phyloP scores from a whole-genome alignment of 192 early-diverging fungal species.

The Umbelopsis ramanniana region DNA sequence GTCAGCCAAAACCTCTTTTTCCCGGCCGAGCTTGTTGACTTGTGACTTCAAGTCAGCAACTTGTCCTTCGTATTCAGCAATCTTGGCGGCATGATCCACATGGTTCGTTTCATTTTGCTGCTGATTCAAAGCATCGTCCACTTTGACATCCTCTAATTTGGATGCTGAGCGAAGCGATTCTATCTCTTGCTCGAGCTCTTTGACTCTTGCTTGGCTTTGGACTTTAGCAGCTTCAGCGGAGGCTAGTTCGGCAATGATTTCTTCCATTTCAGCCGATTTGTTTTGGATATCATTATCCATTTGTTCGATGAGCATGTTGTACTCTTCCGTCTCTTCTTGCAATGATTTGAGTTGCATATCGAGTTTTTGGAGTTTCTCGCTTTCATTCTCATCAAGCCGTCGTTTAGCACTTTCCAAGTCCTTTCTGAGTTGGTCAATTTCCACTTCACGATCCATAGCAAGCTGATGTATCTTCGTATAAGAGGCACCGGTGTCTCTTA shows the following conservation, averaged over 20 bases:
- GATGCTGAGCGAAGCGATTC: not conserved
- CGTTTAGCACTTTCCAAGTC: not conserved
- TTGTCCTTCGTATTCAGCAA: not conserved
- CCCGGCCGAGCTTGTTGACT: not conserved
- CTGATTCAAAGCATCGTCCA: not conserved
- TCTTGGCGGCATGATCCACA: not conserved
- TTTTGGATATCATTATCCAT: slow-evolving; percentile 8
- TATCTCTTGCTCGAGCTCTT: not conserved
- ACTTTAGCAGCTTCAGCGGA: slow-evolving; percentile 3
- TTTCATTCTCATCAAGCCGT: not conserved
- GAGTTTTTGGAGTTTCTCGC: not conserved
- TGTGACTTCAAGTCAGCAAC: not conserved
- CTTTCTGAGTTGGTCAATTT: not conserved
- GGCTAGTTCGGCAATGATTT: slow-evolving; percentile 10
- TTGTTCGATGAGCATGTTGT: slow-evolving; percentile 8
- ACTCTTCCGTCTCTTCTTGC: slow-evolving; percentile 12
- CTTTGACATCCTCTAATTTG: not conserved
- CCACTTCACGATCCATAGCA: not conserved
- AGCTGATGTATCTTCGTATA: not conserved
- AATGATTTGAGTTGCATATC: not conserved
- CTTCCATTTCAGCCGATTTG: slow-evolving; percentile 10
- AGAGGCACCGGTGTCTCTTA: no score
- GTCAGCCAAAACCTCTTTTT: not conserved
- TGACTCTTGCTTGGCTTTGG: not conserved
- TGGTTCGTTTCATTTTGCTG: not conserved